These are phyloP conservation scores for Tricholomella constricta DNA, from an alignment of 768 basidiomycete species.

Conservation along the genomic window DNA sequence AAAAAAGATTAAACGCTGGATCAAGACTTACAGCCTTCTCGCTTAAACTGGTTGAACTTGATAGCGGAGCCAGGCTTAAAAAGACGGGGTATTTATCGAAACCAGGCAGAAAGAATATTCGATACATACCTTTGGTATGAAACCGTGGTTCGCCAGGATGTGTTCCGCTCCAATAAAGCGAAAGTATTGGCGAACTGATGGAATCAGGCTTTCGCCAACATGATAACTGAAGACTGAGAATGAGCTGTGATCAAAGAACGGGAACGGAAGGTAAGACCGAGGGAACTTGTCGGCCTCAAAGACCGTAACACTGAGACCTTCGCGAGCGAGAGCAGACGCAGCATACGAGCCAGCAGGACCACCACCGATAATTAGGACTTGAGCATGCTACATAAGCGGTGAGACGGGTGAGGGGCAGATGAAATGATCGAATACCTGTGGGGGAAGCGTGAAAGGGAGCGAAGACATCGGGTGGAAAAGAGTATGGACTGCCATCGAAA, in stretches of 20 bases:
- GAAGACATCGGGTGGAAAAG: background rate
- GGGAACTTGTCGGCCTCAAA: conserved; percentile 60
- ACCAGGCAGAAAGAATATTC: background rate
- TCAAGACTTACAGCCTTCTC: conserved; percentile 58
- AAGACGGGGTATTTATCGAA: background rate
- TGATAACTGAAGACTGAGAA: conserved; percentile 44
- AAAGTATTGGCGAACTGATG: conserved; percentile 59
- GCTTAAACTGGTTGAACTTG: conserved; percentile 64
- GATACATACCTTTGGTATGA: conserved; percentile 46
- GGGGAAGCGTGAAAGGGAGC: conserved; percentile 12
- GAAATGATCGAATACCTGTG: conserved; percentile 10
- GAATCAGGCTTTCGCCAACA: conserved; percentile 62
- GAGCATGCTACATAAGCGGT: conserved; percentile 34
- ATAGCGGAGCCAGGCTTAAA: conserved; percentile 60
- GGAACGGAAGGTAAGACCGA: conserved; percentile 29
- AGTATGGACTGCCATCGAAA: background rate
- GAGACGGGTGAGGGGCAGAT: background rate
- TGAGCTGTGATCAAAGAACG: background rate
- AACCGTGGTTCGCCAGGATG: conserved; percentile 49
- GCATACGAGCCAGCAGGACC: conserved; percentile 62
- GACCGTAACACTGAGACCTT: conserved; percentile 55
- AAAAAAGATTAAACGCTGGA: background rate
- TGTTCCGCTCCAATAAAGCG: conserved; percentile 61
- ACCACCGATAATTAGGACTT: conserved; percentile 50
- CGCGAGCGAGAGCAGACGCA: conserved; percentile 55